These are phyloP conservation scores for Paraurostyla sp. DNA, from an alignment of 73 alveolate genomes.

Conservation along the genomic window DNA sequence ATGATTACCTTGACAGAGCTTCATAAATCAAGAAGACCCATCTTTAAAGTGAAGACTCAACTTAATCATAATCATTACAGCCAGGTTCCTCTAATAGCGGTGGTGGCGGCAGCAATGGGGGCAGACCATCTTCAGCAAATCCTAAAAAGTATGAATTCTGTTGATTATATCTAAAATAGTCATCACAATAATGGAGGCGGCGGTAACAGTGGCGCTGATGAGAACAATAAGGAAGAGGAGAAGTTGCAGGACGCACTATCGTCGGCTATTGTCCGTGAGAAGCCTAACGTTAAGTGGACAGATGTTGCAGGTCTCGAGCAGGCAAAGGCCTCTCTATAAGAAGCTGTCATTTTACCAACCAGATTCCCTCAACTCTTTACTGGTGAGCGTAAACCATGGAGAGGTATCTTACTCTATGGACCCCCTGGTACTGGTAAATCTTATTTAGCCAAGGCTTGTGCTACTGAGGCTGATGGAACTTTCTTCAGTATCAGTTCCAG, in stretches of 20 bases:
- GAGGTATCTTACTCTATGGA: slow-evolving; percentile 98
- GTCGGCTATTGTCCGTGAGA: slow-evolving; percentile 94
- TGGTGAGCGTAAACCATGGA: slow-evolving; percentile 97
- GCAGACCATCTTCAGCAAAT: too few species aligned
- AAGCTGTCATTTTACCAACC: slow-evolving; percentile 97
- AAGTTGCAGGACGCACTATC: slow-evolving; percentile 83
- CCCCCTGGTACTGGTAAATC: slow-evolving; percentile 99
- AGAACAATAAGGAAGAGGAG: slow-evolving; percentile 82
- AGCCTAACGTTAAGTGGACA: slow-evolving; percentile 97
- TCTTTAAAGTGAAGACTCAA: slow-evolving; percentile 37
- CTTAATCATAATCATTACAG: background rate
- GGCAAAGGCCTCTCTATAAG: slow-evolving; percentile 95
- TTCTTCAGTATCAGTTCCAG: slow-evolving; percentile 91
- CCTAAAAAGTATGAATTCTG: slow-evolving; percentile 17
- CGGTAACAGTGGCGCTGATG: slow-evolving; percentile 6
- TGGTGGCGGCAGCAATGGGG: background rate
- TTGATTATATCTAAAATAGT: background rate
- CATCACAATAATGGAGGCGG: background rate
- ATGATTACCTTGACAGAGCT: slow-evolving; percentile 76
- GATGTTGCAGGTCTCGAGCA: slow-evolving; percentile 97
- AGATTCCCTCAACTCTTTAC: slow-evolving; percentile 97
- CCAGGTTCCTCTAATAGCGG: background rate
- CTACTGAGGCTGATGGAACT: slow-evolving; percentile 98
- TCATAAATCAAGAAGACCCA: slow-evolving; percentile 64
- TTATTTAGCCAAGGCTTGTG: slow-evolving; percentile 98